These are phyloP conservation scores for Oxyria digyna DNA, from an alignment of 148 eudicot species.

Conservation along the genomic window DNA sequence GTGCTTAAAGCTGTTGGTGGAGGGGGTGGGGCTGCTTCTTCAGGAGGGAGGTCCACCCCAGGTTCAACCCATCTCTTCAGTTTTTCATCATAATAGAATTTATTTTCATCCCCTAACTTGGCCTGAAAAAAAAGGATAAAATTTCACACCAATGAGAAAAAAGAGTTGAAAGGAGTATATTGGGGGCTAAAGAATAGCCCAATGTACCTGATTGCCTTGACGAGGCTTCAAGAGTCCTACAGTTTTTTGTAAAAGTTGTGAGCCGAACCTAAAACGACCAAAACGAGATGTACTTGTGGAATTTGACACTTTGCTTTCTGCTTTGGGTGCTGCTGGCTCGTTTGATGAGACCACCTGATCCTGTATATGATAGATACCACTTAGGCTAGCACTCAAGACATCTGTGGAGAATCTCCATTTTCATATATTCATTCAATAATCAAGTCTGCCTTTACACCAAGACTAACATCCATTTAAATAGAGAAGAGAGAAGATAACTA, in stretches of 20 bases:
- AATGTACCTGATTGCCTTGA: slow-evolving; percentile 65
- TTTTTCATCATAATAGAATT: slow-evolving; percentile 82
- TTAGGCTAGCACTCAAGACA: no score
- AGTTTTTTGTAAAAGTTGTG: slow-evolving; percentile 76
- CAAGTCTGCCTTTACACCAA: no score
- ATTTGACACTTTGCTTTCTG: slow-evolving; percentile 43
- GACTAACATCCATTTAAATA: no score
- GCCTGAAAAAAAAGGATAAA: slow-evolving; percentile 37
- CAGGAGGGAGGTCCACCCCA: slow-evolving; percentile 73
- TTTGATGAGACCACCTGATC: slow-evolving; percentile 43
- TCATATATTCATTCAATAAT: no score
- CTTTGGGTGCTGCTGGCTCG: slow-evolving; percentile 34
- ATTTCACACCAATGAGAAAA: neutral
- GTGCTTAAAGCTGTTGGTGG: slow-evolving; percentile 69
- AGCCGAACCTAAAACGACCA: slow-evolving; percentile 60
- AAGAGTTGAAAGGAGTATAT: neutral
- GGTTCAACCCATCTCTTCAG: slow-evolving; percentile 98
- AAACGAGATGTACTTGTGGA: slow-evolving; percentile 44
- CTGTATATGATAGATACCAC: slow-evolving; percentile 14
- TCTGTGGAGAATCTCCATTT: no score
- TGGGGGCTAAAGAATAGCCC: neutral
- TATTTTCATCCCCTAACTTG: slow-evolving; percentile 78
- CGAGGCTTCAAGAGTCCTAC: slow-evolving; percentile 74
- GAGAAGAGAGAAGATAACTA: no score
- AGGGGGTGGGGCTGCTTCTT: slow-evolving; percentile 69